Evolutionary conservation across 1,139 yeast genomes (phyloP).

Genomic region (Suhomyces maxii): DNA sequence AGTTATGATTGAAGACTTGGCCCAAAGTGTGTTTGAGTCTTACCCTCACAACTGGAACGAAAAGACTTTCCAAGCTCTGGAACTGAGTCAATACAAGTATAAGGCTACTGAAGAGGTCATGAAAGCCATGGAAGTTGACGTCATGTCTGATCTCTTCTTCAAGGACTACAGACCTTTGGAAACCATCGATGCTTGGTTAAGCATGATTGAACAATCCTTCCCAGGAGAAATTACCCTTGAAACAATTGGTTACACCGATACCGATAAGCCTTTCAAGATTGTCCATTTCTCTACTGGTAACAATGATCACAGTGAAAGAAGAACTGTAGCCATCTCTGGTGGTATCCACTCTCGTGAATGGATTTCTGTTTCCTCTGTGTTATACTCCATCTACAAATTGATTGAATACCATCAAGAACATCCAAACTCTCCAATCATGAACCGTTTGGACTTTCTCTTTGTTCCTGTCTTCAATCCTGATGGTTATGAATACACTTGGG

Average conservation of each 20-base stretch:
- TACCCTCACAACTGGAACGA: conserved; percentile 36
- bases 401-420: conserved; percentile 49
- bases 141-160: conserved; percentile 55
- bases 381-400: conserved; percentile 60
- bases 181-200: conserved; percentile 73
- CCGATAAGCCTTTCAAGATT: conserved; percentile 68
- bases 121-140: conserved; percentile 19
- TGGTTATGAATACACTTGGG: conserved; percentile 86
- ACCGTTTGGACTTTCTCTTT: conserved; percentile 63
- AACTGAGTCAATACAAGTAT: conserved; percentile 13
- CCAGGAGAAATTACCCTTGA: conserved; percentile 63
- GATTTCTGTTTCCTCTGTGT: conserved; percentile 73
- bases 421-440: conserved; percentile 33
- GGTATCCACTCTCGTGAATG: conserved; percentile 93
- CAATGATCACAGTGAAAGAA: conserved; percentile 49
- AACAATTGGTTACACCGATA: conserved; percentile 71
- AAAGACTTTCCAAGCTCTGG: not conserved
- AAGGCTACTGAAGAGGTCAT: conserved; percentile 22
- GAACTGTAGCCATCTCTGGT: conserved; percentile 75
- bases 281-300: conserved; percentile 56
- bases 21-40: conserved; percentile 56
- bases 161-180: conserved; percentile 67
- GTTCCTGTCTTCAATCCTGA: conserved; percentile 89
- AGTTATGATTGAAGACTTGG: conserved; percentile 55
- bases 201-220: conserved; percentile 53